Evolutionary conservation across 2,329 filamentous ascomycete species (phyloP), one percentile per base, ranked within the genome.

Genomic region (Paramyrothecium roridum): DNA sequence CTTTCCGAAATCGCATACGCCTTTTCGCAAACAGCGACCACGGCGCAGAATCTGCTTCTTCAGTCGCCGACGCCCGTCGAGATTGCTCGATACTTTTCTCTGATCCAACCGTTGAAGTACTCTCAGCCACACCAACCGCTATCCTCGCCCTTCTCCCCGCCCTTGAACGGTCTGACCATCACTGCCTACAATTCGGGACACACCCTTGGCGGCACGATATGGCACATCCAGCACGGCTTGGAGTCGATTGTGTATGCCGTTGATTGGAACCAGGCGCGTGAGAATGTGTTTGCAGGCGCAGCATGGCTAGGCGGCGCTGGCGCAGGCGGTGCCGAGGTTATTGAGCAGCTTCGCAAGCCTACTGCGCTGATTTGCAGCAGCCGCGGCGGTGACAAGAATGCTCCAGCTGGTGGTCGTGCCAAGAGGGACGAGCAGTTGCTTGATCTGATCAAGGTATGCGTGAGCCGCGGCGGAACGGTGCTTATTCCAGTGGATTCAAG

Each of bases 171-270:
- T 4, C 83, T 99, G 19, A 96, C 91, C 2, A 90, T 99, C 61
- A 99, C 95, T 1, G 95, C 95, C 1, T 98, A 98, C 76, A 96
- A 96, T 73, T 92, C 95, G 8, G 95, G 95, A 60, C 93, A 97
- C 69, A 97, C 93, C 0, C 83, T 98, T 0, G 95, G 95, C 70
- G 95, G 95, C 54, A 98, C 95, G 22, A 96, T 99, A 77, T 99
- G 95, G 95, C 93, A 98, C 67, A 93, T 99, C 61, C 93, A 98
- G 66, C 92, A 98, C 76, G 92, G 93, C 0, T 82, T 97, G 68
- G 95, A 99, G 71, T 97, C 93, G 1, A 93, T 99, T 46, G 93
- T 99, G 1, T 98, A 99, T 66, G 93, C 95, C 1, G 91, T 97
- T 19, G 93, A 98, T 67, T 99, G 95, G 95, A 97, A 97, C 65